A percentile compares a stretch with the other conserved stretches of the same genome.
These are phyloP conservation scores for Cucurbita maxima DNA, from an alignment of 306 rosid genomes.

Conservation along the genomic window DNA sequence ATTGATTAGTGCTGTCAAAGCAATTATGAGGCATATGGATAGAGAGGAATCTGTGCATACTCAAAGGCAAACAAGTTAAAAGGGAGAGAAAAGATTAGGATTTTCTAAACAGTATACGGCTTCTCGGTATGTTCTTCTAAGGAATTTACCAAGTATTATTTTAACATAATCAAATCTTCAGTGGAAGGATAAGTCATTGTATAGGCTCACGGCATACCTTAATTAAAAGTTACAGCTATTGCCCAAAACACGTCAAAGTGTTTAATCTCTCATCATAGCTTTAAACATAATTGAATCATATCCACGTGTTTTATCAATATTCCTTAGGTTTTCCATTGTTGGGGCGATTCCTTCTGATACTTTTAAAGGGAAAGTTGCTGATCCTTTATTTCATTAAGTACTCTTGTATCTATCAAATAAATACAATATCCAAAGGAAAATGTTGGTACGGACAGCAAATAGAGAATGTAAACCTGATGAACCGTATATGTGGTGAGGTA, in stretches of 20 bases:
- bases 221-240: too few relatives aligned
- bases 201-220: too few relatives aligned
- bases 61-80: background rate
- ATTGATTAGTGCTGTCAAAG: background rate
- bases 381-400: background rate
- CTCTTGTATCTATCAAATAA: background rate
- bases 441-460: background rate
- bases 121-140: background rate
- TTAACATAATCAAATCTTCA: slow-evolving; percentile 16
- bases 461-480: slow-evolving; percentile 50
- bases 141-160: background rate
- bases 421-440: background rate
- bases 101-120: background rate
- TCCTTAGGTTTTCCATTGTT: background rate
- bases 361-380: background rate
- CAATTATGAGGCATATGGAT: background rate
- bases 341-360: background rate
- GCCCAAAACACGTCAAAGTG: too few relatives aligned
- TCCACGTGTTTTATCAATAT: background rate
- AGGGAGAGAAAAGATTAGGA: background rate
- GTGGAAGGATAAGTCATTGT: slow-evolving; percentile 49
- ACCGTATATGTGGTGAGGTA: slow-evolving; percentile 70
- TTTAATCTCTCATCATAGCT: too few relatives aligned
- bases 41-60: background rate
- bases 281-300: too few relatives aligned